Evolutionary conservation across 495 filamentous ascomycete genomes (phyloP).

Genomic region (Hypoxylon lenormandii): DNA sequence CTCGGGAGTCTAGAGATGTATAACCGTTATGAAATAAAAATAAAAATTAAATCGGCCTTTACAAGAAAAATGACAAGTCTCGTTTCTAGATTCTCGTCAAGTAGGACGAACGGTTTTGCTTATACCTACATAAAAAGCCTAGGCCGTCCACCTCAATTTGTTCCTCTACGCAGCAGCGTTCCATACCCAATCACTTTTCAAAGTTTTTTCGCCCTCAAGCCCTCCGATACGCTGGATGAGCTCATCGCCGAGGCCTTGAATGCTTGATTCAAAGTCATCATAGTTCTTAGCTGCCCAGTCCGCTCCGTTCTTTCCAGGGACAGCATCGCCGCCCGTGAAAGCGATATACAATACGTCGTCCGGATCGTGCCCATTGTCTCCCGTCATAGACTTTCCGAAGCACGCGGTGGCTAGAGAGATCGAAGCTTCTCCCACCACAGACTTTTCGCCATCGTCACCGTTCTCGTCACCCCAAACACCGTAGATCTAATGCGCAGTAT

Average conservation of each 20-base stretch:
- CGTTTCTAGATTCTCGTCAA: too few relatives aligned
- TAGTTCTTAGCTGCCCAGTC: slow-evolving; percentile 62
- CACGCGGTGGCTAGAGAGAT: slow-evolving; percentile 70
- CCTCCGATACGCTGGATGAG: slow-evolving; percentile 45
- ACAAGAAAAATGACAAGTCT: too few relatives aligned
- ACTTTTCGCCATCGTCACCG: slow-evolving; percentile 60
- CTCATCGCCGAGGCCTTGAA: slow-evolving; percentile 61
- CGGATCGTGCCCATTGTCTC: slow-evolving; percentile 64
- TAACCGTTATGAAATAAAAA: too few relatives aligned
- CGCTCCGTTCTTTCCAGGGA: slow-evolving; percentile 59
- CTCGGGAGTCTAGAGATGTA: too few relatives aligned
- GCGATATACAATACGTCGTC: slow-evolving; percentile 69
- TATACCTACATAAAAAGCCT: too few relatives aligned
- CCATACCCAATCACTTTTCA: neutral
- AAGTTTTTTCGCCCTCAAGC: neutral
- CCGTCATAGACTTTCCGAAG: slow-evolving; percentile 61
- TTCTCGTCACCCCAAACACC: slow-evolving; percentile 77
- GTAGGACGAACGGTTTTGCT: too few relatives aligned
- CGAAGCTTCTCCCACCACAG: slow-evolving; percentile 68
- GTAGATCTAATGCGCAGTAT: slow-evolving; percentile 61
- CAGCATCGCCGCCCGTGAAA: slow-evolving; percentile 63
- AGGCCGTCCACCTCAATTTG: too few relatives aligned
- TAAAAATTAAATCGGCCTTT: too few relatives aligned
- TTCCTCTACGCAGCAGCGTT: neutral
- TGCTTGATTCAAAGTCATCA: slow-evolving; percentile 63